Evolutionary conservation across 2,329 filamentous ascomycete genomes (phyloP), one percentile per base, ranked within the genome.

Genomic region (Trichothecium roseum): DNA sequence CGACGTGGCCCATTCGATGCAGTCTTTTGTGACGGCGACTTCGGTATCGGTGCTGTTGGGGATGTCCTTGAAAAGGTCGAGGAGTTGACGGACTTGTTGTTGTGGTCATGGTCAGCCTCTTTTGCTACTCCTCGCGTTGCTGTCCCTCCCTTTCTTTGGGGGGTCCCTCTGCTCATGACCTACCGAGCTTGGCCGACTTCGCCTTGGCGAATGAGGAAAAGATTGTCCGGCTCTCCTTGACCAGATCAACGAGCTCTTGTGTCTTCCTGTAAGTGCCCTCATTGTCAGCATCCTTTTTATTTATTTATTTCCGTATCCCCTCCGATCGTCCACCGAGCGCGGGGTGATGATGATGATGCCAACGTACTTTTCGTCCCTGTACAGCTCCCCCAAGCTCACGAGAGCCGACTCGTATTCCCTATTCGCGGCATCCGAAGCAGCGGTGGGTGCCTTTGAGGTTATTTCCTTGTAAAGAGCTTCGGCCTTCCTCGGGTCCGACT

Each of bases 151-250:
- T 6, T 10, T 24, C 20, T 24, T 10, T 10, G 16, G 8, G 27
- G 17, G 32, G 16, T 10, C 20, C 6, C 10, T 24, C 20, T 24
- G 6, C 6, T 16, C 3, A 13, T 14, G 30, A 43, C 80, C 45
- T 78, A 96, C 91, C 86, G 43, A 98, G 72, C 66, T 98, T 98
- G 38, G 91, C 85, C 22, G 91, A 96, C 76, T 98, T 98, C 43
- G 93, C 91, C 71, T 96, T 95, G 45, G 91, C 91, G 60, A 98
- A 96, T 44, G 85, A 91, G 39, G 89, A 95, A 45, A 98, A 78
- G 30, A 91, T 84, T 45, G 84, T 83, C 54, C 89, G 78, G 61
- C 87, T 94, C 59, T 85, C 84, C 54, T 82, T 88, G 51, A 98
- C 81, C 46, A 98, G 74, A 51, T 87, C 80, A 43, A 93, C 85